These are phyloP conservation scores for Colletotrichum brevisporum DNA, from an alignment of 2,329 filamentous ascomycete genomes.

Conservation along the genomic window DNA sequence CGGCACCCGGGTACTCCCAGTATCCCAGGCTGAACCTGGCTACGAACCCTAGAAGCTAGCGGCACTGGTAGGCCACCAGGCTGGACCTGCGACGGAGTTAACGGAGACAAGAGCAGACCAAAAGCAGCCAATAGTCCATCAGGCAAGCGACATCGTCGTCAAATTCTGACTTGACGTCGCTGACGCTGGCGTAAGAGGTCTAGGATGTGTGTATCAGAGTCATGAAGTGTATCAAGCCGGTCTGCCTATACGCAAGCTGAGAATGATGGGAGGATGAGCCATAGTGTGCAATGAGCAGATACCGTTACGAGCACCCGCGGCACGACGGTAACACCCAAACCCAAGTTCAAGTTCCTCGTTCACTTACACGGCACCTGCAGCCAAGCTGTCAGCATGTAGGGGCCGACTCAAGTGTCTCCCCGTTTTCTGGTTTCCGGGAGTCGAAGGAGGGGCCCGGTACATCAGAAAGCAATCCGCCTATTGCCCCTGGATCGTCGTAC, in stretches of 20 bases:
- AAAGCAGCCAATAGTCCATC: background rate
- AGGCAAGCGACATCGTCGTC: background rate
- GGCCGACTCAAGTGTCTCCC: too few relatives aligned
- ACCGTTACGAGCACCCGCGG: background rate
- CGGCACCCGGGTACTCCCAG: slow-evolving; percentile 11
- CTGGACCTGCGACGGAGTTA: slow-evolving; percentile 36
- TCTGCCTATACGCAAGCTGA: background rate
- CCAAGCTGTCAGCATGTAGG: background rate
- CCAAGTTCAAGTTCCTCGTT: background rate
- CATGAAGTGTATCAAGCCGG: slow-evolving; percentile 2
- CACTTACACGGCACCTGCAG: slow-evolving; percentile 8
- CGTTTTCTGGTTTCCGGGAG: too few relatives aligned
- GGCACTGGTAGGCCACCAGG: background rate
- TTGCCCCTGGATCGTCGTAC: too few relatives aligned
- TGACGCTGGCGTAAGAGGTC: slow-evolving; percentile 9
- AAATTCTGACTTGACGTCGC: slow-evolving; percentile 9
- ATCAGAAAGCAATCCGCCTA: too few relatives aligned
- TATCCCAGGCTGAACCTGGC: slow-evolving; percentile 8
- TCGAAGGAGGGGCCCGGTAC: too few relatives aligned
- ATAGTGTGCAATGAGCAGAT: too few relatives aligned
- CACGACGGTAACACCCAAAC: background rate
- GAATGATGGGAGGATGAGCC: too few relatives aligned
- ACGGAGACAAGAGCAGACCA: slow-evolving; percentile 27
- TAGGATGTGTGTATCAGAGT: slow-evolving; percentile 3
- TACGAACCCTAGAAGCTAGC: slow-evolving; percentile 28